Base-by-base conservation (phyloP, 345 rosid genomes). In the Lenwebbia sp. region DNA sequence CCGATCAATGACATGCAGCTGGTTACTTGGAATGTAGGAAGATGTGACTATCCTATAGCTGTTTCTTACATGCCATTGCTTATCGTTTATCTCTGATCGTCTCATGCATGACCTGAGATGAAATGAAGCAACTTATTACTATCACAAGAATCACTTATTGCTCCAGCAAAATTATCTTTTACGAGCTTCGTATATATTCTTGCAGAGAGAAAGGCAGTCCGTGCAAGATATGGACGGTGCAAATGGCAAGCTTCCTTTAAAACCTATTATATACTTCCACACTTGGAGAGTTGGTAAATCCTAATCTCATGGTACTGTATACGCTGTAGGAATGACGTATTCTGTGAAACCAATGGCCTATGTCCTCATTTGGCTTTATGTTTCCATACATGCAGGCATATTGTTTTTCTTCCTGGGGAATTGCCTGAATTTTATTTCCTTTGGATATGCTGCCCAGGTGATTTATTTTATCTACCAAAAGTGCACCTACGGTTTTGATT, bases 381-480 rank as follows among this genome's bases (percentile, higher is more conserved):
- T 85, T 83, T 88, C 40, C 19, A 84, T 52, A 40, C 54, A 65
- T 94, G 92, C 92, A 97, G 99, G 99, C 88, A 89, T 97, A 86
- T 86, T 96, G 50, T 87, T 97, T 91, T 97, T 97, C 92, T 83
- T 97, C 88, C 87, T 97, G 82, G 99, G 99, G 89, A 97, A 97
- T 91, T 96, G 96, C 91, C 94, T 97, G 87, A 97, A 97, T 91
- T 97, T 97, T 90, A 93, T 97, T 91, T 97, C 99, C 11, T 97
- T 97, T 85, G 99, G 96, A 90, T 97, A 97, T 96, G 99, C 99
- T 93, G 99, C 99, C 85, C 99, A 97, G 99, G 99, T 97, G 84
- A 84, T 37, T 33, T 85, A 82, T 62, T 15, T 60, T 30, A 25
- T 83, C 21, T 13, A 50, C 47, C 17, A 70, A 19, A 9, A 70